Evolutionary conservation across 345 rosid species (phyloP).

Genomic region (Acer saccharum): DNA sequence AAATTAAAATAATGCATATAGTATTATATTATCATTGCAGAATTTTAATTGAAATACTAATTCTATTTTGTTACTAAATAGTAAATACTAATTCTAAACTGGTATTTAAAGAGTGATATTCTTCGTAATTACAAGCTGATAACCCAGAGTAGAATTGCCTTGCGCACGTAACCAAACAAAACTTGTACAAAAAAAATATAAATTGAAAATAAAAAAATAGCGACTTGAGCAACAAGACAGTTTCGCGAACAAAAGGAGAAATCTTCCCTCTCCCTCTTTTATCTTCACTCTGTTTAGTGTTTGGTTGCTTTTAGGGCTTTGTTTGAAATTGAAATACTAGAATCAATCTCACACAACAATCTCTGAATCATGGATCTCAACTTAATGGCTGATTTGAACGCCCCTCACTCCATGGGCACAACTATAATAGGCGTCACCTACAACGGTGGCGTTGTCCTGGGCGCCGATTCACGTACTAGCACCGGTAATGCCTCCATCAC

Average conservation of each 20-base stretch:
- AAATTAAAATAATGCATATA: too few species aligned
- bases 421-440: slow-evolving; percentile 98
- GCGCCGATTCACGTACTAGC: slow-evolving; percentile 99
- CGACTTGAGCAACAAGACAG: slow-evolving; percentile 20
- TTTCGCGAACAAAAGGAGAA: neutral
- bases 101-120: too few species aligned
- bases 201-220: too few species aligned
- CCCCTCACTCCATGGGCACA: slow-evolving; percentile 97
- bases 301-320: neutral
- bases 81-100: too few species aligned
- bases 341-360: neutral
- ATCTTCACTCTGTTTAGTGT: too few species aligned
- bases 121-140: too few species aligned
- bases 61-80: neutral
- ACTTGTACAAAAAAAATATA: neutral
- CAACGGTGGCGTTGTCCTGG: slow-evolving; percentile 97
- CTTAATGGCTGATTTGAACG: slow-evolving; percentile 39
- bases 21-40: too few species aligned
- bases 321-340: too few species aligned
- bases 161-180: neutral
- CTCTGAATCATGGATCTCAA: slow-evolving; percentile 32
- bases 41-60: too few species aligned
- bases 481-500: slow-evolving; percentile 53
- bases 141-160: neutral
- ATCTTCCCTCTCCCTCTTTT: neutral